These are phyloP conservation scores for Casaregolazyma suthepensis DNA, from an alignment of 1,139 yeast genomes.

Conservation along the genomic window DNA sequence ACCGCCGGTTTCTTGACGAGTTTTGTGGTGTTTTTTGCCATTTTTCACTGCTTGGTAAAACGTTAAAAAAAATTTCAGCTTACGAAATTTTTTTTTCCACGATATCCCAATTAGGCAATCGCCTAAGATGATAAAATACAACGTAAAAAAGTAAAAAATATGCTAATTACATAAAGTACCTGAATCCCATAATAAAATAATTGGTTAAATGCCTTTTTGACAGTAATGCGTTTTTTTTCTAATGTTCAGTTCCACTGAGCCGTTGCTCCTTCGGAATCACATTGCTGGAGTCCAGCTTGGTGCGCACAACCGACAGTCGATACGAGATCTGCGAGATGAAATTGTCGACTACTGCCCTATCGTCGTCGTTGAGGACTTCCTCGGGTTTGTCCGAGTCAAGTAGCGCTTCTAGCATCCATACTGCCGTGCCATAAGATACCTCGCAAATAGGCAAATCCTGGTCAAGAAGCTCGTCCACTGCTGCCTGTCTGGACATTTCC, in stretches of 20 bases:
- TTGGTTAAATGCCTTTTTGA: slow-evolving; percentile 2
- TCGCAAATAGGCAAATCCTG: slow-evolving; percentile 78
- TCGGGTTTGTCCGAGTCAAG: slow-evolving; percentile 40
- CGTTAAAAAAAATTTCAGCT: slow-evolving; percentile 1
- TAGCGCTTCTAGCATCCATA: slow-evolving; percentile 92
- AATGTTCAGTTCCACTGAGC: slow-evolving; percentile 1
- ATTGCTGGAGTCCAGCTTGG: slow-evolving; percentile 18
- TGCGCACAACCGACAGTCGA: slow-evolving; percentile 26
- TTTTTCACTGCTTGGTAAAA: slow-evolving; percentile 12
- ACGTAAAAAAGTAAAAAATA: not conserved
- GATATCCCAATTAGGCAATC: not conserved
- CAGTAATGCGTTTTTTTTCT: not conserved
- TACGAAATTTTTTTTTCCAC: not conserved
- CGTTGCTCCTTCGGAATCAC: not conserved
- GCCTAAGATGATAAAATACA: not conserved
- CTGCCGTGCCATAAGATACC: slow-evolving; percentile 79
- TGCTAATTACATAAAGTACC: slow-evolving; percentile 5
- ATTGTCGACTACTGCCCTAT: slow-evolving; percentile 66
- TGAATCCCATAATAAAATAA: slow-evolving; percentile 3
- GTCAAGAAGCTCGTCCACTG: slow-evolving; percentile 74
- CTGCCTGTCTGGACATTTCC: slow-evolving; percentile 88
- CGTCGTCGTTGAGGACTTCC: slow-evolving; percentile 57
- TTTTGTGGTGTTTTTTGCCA: slow-evolving; percentile 14
- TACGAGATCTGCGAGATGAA: slow-evolving; percentile 35
- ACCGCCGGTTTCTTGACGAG: slow-evolving; percentile 11